These are phyloP conservation scores for Alnus rubra DNA, from an alignment of 306 rosid species.

Conservation along the genomic window DNA sequence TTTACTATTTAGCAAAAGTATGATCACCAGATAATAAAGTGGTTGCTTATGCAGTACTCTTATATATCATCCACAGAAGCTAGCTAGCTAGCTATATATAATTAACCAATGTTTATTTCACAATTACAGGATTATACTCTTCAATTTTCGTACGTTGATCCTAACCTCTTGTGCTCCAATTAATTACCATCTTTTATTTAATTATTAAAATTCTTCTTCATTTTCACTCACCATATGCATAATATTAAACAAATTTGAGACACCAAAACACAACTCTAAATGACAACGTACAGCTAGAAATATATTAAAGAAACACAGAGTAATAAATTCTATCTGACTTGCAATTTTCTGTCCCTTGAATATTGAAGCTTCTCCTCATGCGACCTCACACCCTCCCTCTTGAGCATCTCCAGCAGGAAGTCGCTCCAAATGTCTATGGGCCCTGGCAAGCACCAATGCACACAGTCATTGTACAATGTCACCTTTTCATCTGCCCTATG, in stretches of 20 bases:
- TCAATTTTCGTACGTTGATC: too few species aligned
- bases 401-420: constrained; percentile 70
- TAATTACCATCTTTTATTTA: neutral
- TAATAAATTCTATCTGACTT: constrained; percentile 4
- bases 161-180: too few species aligned
- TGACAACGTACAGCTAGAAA: too few species aligned
- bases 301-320: neutral
- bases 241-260: constrained; percentile 1
- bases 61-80: too few species aligned
- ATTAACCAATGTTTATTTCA: too few species aligned
- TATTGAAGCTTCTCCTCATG: constrained; percentile 55
- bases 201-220: neutral
- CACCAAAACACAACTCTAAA: neutral
- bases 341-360: constrained; percentile 26
- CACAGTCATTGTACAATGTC: constrained; percentile 80
- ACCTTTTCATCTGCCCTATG: constrained; percentile 80
- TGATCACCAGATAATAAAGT: too few species aligned
- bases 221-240: neutral
- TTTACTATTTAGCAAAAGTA: too few species aligned
- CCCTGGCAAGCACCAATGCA: constrained; percentile 92
- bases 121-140: too few species aligned
- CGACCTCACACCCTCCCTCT: constrained; percentile 71
- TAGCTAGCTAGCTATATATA: too few species aligned
- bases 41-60: too few species aligned
- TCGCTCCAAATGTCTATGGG: constrained; percentile 86